phyloP scores from a whole-genome alignment of 164 flowering plant species.

The Taxillus chinensis region DNA sequence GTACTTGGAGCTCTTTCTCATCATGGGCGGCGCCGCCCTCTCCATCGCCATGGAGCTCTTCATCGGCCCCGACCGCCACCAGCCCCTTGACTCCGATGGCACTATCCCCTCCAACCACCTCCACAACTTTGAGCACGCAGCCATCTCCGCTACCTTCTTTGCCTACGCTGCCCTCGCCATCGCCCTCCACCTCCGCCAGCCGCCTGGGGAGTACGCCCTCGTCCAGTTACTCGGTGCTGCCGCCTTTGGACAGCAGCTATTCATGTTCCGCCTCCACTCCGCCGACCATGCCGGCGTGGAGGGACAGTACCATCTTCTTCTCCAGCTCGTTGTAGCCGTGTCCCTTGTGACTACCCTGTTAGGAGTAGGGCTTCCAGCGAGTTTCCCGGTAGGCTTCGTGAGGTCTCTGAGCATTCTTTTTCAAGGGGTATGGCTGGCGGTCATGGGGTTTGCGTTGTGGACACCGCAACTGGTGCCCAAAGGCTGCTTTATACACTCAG shows the following conservation, averaged over 20 bases:
- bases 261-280: constrained; percentile 55
- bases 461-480: not conserved
- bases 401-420: not conserved
- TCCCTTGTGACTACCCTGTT: constrained; percentile 6
- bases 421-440: not conserved
- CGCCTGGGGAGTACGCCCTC: not conserved
- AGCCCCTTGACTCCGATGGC: constrained; percentile 49
- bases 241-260: not conserved
- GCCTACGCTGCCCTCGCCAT: constrained; percentile 22
- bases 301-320: constrained; percentile 34
- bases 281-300: constrained; percentile 31
- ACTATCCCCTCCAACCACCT: constrained; percentile 66
- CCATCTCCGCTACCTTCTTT: constrained; percentile 42
- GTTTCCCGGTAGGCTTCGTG: not conserved
- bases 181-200: constrained; percentile 6
- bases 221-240: not conserved
- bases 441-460: not conserved
- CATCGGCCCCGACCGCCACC: constrained; percentile 45
- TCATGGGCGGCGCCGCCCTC: constrained; percentile 24
- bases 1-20: constrained; percentile 39
- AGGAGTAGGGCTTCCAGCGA: not conserved
- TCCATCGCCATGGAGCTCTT: constrained; percentile 63
- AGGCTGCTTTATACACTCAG: not conserved
- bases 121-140: constrained; percentile 58
- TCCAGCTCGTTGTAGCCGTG: constrained; percentile 29